Evolutionary conservation across 177 flowering plant genomes (phyloP).

Genomic region (Vitis hybrid): DNA sequence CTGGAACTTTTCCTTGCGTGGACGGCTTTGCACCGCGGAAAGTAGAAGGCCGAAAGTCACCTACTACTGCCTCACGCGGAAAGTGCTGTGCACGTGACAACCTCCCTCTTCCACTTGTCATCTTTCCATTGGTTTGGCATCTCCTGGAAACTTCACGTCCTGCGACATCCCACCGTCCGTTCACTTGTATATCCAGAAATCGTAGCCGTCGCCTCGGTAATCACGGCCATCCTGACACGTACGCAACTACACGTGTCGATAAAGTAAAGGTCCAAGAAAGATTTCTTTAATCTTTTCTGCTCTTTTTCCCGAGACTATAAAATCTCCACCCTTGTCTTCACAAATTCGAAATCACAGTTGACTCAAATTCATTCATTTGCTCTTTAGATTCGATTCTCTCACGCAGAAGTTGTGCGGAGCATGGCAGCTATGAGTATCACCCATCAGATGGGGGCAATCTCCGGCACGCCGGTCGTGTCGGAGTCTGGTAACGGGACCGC

Average conservation of each 20-base stretch:
- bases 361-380: neutral
- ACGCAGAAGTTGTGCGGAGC: neutral
- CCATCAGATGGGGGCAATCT: constrained; percentile 61
- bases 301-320: neutral
- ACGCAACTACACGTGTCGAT: constrained; percentile 16
- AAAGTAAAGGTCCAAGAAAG: neutral
- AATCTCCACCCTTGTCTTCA: neutral
- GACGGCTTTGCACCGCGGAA: constrained; percentile 16
- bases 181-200: constrained; percentile 1
- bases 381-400: neutral
- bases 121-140: neutral
- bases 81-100: constrained; percentile 14
- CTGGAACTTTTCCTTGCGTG: constrained; percentile 7
- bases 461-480: constrained; percentile 40
- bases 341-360: neutral
- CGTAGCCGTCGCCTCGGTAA: constrained; percentile 19
- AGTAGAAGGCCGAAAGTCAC: neutral
- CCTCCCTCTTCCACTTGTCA: neutral
- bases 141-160: constrained; percentile 11
- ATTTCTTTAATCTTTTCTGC: constrained; percentile 18
- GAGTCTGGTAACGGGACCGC: constrained; percentile 16
- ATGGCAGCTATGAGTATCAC: constrained; percentile 63
- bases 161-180: constrained; percentile 6
- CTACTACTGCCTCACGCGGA: neutral
- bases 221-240: constrained; percentile 10